Evolutionary conservation across 2,329 filamentous ascomycete genomes (phyloP), one percentile per base, ranked within the genome.

Genomic region (Pyricularia grisea): DNA sequence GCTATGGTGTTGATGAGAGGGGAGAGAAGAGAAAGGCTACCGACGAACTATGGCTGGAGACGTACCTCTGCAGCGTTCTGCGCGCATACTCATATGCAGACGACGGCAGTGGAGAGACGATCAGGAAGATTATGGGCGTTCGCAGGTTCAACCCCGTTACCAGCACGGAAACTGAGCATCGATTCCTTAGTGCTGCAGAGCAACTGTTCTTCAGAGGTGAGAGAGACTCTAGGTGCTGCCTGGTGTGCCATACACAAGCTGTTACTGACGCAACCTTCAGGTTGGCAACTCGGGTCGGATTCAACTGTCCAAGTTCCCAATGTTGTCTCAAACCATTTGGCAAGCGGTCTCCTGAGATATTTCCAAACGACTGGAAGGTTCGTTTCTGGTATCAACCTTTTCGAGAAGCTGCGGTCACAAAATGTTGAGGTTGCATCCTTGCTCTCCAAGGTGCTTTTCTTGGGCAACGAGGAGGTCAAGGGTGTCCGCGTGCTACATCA

Each of bases 281-380:
- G 94, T 72, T 96, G 94, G 89, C 94, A 98, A 79, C 83, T 99
- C 28, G 96, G 95, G 69, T 98, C 95, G 23, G 95, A 99, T 77
- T 94, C 94, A 0, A 92, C 97, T 75, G 96, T 98, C 5, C 95
- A 99, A 79, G 94, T 99, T 3, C 95, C 95, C 2, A 99, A 97
- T 75, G 90, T 95, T 70, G 95, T 98, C 69, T 96, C 93, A 20
- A 99, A 99, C 77, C 94, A 98, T 78, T 85, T 99, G 58, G 97
- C 94, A 1, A 90, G 92, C n/a, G 95, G 96, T 3, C 87, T 99
- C 6, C 83, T 99, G 36, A 92, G 92, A 79, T 99, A 99, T 78
- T 96, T 99, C 74, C 89, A 94, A 74, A 99, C 95, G 0, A 98
- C 94, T 0, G 96, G 95, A 23, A 90, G 95, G 70, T 97, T 95